Evolutionary conservation across 805 yeast species (phyloP).

Genomic region (Yarrowia hollandica): DNA sequence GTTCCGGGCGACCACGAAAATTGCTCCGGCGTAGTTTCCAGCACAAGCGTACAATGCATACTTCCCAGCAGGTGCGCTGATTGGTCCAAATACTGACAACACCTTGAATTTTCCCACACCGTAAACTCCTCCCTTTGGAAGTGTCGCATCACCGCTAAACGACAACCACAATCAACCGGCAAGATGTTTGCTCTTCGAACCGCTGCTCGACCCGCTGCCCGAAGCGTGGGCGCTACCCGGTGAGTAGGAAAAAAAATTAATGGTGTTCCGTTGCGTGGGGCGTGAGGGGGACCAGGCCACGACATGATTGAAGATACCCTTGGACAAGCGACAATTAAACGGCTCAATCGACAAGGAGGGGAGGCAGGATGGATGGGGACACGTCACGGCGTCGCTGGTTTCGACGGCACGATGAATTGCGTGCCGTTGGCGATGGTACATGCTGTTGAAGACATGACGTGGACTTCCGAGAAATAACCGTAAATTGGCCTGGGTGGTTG

Average conservation of each 20-base stretch:
- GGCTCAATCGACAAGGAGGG: slow-evolving; percentile 18
- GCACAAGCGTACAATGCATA: slow-evolving; percentile 23
- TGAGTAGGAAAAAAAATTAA: slow-evolving; percentile 31
- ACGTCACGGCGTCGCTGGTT: neutral
- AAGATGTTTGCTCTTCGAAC: slow-evolving; percentile 39
- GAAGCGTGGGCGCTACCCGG: slow-evolving; percentile 36
- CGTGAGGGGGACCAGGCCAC: neutral
- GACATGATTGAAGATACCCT: slow-evolving; percentile 6
- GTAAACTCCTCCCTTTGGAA: slow-evolving; percentile 26
- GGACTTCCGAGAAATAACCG: slow-evolving; percentile 20
- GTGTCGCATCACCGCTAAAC: slow-evolving; percentile 24
- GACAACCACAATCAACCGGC: slow-evolving; percentile 27
- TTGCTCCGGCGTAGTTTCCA: slow-evolving; percentile 24
- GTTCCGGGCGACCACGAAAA: neutral
- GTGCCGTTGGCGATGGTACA: neutral
- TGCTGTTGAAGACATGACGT: neutral
- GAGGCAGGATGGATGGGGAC: neutral
- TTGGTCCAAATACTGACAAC: slow-evolving; percentile 28
- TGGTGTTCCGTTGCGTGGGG: slow-evolving; percentile 1
- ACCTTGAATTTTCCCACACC: slow-evolving; percentile 29
- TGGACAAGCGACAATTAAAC: neutral
- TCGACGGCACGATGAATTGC: slow-evolving; percentile 1
- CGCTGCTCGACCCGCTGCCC: slow-evolving; percentile 36
- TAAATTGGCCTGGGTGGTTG: neutral
- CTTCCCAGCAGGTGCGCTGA: slow-evolving; percentile 25